phyloP scores from a whole-genome alignment of 1,284 basidiomycete genomes.

The Irpex sp. region DNA sequence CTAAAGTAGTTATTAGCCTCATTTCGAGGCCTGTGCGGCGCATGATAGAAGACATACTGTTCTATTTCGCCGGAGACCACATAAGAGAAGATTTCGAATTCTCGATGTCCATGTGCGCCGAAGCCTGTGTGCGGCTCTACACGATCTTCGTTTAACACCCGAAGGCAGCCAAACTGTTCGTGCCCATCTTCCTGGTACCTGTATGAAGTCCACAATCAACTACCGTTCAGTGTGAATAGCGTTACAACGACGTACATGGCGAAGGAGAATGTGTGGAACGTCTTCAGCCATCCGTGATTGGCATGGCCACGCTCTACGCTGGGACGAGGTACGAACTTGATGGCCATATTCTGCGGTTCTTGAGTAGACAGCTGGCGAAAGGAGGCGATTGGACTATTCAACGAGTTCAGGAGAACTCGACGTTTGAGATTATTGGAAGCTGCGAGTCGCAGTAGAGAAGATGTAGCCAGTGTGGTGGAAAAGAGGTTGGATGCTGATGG shows the following conservation, averaged over 20 bases:
- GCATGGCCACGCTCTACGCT: slow-evolving; percentile 74
- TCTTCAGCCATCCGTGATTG: slow-evolving; percentile 90
- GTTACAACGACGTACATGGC: slow-evolving; percentile 49
- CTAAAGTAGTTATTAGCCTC: slow-evolving; percentile 32
- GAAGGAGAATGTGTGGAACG: slow-evolving; percentile 86
- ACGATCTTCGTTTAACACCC: slow-evolving; percentile 89
- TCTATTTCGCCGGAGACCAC: slow-evolving; percentile 75
- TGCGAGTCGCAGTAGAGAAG: background rate
- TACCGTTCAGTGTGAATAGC: background rate
- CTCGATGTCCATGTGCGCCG: slow-evolving; percentile 80
- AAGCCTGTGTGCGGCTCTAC: slow-evolving; percentile 80
- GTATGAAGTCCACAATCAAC: background rate
- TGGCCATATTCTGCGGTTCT: slow-evolving; percentile 8
- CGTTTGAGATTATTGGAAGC: slow-evolving; percentile 1
- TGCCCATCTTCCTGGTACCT: slow-evolving; percentile 65
- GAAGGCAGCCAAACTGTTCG: slow-evolving; percentile 57
- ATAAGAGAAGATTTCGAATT: slow-evolving; percentile 93
- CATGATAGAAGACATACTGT: slow-evolving; percentile 46
- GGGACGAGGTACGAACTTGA: slow-evolving; percentile 51
- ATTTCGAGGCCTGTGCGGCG: background rate
- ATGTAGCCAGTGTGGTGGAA: background rate
- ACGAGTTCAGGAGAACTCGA: background rate
- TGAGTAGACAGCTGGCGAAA: background rate
- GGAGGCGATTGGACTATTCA: background rate
- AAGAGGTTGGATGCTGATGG: background rate